Evolutionary conservation across 108 stramenopile species (phyloP).

Genomic region (Fragilaria crotonensis): DNA sequence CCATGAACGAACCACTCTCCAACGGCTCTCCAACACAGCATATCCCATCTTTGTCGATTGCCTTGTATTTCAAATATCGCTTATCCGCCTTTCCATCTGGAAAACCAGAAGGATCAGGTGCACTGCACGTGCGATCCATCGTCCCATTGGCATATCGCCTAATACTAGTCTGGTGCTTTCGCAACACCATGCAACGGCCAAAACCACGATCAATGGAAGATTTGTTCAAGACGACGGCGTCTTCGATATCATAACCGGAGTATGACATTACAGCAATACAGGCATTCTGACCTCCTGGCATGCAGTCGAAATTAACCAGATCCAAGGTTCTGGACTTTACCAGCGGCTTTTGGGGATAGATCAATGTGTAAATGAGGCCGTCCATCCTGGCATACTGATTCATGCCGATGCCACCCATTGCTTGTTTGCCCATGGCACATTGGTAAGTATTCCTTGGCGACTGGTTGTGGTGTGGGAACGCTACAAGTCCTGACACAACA

Average conservation of each 20-base stretch:
- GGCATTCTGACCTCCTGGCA: conserved; percentile 97
- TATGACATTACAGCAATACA: conserved; percentile 98
- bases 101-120: conserved; percentile 60
- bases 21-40: conserved; percentile 84
- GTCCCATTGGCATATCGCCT: conserved; percentile 92
- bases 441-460: conserved; percentile 94
- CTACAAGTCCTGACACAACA: conserved; percentile 49
- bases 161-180: conserved; percentile 81
- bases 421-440: conserved; percentile 99
- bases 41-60: conserved; percentile 92
- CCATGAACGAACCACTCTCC: conserved; percentile 78
- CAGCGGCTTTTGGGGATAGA: conserved; percentile 98
- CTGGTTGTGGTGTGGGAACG: conserved; percentile 97
- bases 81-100: conserved; percentile 74
- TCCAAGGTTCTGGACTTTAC: conserved; percentile 94
- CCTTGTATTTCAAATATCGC: conserved; percentile 67
- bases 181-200: conserved; percentile 89
- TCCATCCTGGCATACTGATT: conserved; percentile 98
- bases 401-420: conserved; percentile 94
- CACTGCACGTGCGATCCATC: conserved; percentile 79
- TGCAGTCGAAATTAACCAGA: conserved; percentile 92
- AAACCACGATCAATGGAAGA: conserved; percentile 96
- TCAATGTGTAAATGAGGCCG: conserved; percentile 89
- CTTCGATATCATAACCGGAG: conserved; percentile 99
- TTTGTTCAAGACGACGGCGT: conserved; percentile 98